Percentiles rank a stretch among this genome's conserved stretches.
These are phyloP conservation scores for Chalciporus sp. DNA, from an alignment of 1,284 basidiomycete genomes.

Conservation along the genomic window DNA sequence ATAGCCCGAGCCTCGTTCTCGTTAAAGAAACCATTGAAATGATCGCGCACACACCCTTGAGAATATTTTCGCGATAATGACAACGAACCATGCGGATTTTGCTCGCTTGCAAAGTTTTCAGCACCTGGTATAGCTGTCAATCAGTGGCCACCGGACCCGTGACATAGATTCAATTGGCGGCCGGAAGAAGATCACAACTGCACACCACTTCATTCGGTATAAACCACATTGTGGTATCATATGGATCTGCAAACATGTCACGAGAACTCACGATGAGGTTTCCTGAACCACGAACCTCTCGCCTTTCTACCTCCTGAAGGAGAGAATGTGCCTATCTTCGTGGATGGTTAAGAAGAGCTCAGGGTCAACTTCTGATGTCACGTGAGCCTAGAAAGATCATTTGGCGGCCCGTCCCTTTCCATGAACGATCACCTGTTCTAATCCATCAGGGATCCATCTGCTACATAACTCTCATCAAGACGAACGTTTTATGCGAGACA, in stretches of 20 bases:
- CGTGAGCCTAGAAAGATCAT: background rate
- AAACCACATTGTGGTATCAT: too few species aligned
- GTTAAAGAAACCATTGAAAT: too few species aligned
- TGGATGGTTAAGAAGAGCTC: background rate
- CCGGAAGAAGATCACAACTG: background rate
- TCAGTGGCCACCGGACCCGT: background rate
- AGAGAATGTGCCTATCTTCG: background rate
- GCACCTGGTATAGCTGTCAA: background rate
- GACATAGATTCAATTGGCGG: background rate
- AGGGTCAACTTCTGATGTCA: background rate
- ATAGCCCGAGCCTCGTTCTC: background rate
- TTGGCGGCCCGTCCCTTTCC: background rate
- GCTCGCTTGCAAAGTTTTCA: background rate
- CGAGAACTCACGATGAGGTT: too few species aligned
- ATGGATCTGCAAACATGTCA: too few species aligned
- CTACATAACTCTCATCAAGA: background rate
- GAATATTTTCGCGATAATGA: background rate
- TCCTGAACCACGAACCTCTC: background rate
- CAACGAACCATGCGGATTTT: background rate
- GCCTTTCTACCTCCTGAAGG: background rate
- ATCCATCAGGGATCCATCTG: too few species aligned
- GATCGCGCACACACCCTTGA: background rate
- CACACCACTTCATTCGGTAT: too few species aligned
- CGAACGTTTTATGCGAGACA: background rate
- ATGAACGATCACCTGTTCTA: too few species aligned